Conservation (phyloP, 208 protist genomes). For the Leishmania major region DNA sequence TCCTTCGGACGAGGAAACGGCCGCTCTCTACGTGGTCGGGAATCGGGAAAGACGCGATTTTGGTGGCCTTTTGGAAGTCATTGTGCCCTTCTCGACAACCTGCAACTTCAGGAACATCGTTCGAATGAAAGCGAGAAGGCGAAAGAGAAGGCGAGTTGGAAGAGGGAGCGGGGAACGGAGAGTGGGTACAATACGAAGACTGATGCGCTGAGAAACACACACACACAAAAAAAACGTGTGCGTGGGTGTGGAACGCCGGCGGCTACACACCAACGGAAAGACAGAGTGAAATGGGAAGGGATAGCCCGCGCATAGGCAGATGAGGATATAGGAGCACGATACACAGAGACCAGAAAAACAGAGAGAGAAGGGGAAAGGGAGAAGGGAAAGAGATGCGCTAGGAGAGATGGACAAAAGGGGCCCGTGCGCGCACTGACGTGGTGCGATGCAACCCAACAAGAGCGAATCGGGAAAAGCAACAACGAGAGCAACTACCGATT, state of each 20-base stretch:
- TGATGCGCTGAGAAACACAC: background rate
- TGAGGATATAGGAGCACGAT: background rate
- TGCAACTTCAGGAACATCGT: conserved; percentile 30
- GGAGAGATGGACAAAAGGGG: background rate
- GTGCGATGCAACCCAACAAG: background rate
- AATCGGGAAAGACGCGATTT: conserved; percentile 16
- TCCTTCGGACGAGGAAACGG: conserved; percentile 26
- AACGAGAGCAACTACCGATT: background rate
- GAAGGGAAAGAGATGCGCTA: background rate
- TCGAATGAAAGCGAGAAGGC: background rate
- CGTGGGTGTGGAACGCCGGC: background rate
- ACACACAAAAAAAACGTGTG: background rate
- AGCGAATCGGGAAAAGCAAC: background rate
- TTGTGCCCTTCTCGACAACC: conserved; percentile 32
- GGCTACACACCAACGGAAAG: background rate
- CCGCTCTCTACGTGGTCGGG: conserved; percentile 23
- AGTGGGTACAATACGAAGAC: background rate
- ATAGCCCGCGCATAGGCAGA: background rate
- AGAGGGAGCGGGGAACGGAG: background rate
- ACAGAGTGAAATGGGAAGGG: background rate
- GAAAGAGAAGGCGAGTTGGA: background rate
- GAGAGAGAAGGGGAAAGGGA: background rate
- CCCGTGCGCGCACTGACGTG: background rate
- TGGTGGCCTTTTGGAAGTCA: conserved; percentile 36
- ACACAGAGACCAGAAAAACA: background rate